Conservation (phyloP, 1,284 basidiomycete species). For the Serendipita sp. region DNA sequence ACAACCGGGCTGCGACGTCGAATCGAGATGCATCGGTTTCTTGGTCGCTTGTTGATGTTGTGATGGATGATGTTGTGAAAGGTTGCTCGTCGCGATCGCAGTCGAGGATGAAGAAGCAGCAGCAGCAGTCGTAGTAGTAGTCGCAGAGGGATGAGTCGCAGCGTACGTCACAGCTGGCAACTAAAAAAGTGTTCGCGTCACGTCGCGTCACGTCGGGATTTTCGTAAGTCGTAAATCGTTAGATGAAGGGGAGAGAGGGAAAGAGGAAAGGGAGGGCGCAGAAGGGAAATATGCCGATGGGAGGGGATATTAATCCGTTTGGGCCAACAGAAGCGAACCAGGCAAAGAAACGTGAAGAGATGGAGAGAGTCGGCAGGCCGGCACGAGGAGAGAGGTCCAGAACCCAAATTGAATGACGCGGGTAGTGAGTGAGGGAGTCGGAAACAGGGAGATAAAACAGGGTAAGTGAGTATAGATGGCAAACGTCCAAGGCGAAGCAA, state of each 20-base stretch:
- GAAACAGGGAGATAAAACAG: too few relatives aligned
- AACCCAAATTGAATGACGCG: too few relatives aligned
- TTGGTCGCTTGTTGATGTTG: constrained; percentile 10
- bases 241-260: constrained; percentile 47
- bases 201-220: not conserved
- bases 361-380: not conserved
- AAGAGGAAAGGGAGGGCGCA: constrained; percentile 51
- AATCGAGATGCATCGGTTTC: constrained; percentile 17
- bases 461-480: too few relatives aligned
- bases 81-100: constrained; percentile 9
- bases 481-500: too few relatives aligned
- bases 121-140: too few relatives aligned
- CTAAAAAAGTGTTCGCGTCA: not conserved
- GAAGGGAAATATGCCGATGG: constrained; percentile 40
- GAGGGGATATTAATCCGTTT: constrained; percentile 12
- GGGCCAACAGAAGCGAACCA: not conserved
- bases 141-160: not conserved
- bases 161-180: not conserved
- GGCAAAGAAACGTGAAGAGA: not conserved
- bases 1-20: constrained; percentile 11
- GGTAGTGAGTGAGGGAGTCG: too few relatives aligned
- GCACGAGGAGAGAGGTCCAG: too few relatives aligned
- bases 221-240: not conserved
- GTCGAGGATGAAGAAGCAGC: constrained; percentile 6
- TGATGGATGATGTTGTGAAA: constrained; percentile 7